These are phyloP conservation scores for Claviceps monticola DNA, from an alignment of 2,329 filamentous ascomycete species.

Conservation along the genomic window DNA sequence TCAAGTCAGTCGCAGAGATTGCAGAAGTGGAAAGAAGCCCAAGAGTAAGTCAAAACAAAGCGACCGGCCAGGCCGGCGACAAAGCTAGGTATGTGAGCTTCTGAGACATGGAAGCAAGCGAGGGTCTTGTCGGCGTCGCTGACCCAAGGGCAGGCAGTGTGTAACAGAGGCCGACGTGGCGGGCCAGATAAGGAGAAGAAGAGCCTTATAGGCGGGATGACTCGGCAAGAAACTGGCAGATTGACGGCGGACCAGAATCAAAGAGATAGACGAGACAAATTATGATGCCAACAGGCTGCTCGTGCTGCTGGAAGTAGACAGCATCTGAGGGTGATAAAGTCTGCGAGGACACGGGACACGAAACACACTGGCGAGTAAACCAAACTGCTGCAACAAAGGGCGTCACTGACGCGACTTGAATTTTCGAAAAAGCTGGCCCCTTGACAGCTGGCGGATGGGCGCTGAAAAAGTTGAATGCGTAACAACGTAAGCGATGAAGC, in stretches of 20 bases:
- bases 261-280: not conserved
- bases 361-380: not conserved
- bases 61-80: not conserved
- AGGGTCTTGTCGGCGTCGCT: not conserved
- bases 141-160: not conserved
- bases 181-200: not conserved
- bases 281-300: constrained; percentile 1
- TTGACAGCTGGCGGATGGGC: not conserved
- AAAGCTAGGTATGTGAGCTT: constrained; percentile 2
- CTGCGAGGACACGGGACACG: not conserved
- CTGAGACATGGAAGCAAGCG: constrained; percentile 6
- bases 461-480: not conserved
- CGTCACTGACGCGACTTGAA: not conserved
- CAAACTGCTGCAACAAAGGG: not conserved
- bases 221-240: not conserved
- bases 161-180: constrained; percentile 1
- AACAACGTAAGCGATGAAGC: not conserved
- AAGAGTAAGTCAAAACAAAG: not conserved
- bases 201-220: not conserved
- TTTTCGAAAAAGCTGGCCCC: not conserved
- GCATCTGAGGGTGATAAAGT: not conserved
- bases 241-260: not conserved
- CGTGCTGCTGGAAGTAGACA: constrained; percentile 1
- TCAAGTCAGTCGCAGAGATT: not conserved
- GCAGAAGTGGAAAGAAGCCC: not conserved